Percentiles rank a stretch among this genome's conserved stretches.
phyloP scores from a whole-genome alignment of 208 protist species.

The Wallacemonas sp. region DNA sequence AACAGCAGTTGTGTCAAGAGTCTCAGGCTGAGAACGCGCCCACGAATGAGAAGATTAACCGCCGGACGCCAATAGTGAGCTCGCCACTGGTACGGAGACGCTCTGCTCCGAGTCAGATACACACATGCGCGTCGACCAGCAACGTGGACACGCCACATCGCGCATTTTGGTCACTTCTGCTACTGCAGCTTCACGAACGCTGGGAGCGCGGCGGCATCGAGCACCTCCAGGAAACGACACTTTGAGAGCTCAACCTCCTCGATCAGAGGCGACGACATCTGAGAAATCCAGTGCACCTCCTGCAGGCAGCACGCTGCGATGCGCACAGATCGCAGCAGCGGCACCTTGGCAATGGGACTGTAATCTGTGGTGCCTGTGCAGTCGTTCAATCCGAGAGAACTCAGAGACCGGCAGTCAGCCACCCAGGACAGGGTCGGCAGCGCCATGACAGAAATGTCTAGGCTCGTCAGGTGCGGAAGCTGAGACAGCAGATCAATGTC shows the following conservation, averaged over 20 bases:
- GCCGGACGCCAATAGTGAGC: no score
- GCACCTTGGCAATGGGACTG: not conserved
- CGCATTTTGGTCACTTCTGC: no score
- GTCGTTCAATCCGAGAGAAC: not conserved
- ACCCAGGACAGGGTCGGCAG: not conserved
- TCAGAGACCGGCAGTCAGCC: not conserved
- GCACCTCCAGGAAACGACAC: not conserved
- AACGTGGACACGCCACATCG: no score
- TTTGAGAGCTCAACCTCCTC: not conserved
- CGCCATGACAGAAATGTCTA: not conserved
- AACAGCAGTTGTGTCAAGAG: no score
- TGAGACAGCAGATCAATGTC: not conserved
- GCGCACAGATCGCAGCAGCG: not conserved
- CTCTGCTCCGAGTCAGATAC: no score
- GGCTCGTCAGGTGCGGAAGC: not conserved
- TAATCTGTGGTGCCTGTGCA: slow-evolving; percentile 1
- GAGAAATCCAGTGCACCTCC: not conserved
- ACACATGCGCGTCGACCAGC: no score
- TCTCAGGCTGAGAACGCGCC: no score
- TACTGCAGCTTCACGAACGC: not conserved
- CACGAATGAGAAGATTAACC: no score
- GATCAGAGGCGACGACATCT: not conserved
- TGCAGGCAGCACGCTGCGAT: not conserved
- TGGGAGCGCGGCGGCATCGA: not conserved
- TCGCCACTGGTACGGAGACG: no score